Evolutionary conservation across 2,329 filamentous ascomycete genomes (phyloP), one percentile per base, ranked within the genome.

Genomic region (Pseudogymnoascus sp.): DNA sequence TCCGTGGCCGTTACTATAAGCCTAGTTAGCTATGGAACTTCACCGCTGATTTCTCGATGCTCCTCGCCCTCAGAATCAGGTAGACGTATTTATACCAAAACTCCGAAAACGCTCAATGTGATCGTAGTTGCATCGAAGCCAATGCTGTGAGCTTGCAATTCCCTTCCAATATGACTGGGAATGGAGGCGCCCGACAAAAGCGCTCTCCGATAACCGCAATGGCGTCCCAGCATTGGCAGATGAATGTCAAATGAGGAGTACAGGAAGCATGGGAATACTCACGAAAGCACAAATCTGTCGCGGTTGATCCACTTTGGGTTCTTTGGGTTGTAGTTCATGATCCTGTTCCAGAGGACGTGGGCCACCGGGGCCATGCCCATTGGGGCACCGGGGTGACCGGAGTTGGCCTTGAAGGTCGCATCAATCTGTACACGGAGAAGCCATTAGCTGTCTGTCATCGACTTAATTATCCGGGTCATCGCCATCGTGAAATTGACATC

Each of bases 291-390:
- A 74, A 99, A 99, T 77, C 94, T 89, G 79, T 99, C 94, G 74
- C 94, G 88, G 86, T 97, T 97, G 71, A 94, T 73, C 92, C 92
- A 99, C 67, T 91, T 83, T 70, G 94, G 90, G 85, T 96, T 97
- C 88, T 97, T 95, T 72, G 94, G 94, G 88, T 97, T 99, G 85
- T 97, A 99, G 76, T 80, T 95, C 91, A 99, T 91, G 84, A 97
- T 95, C 78, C 94, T 95, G 86, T 96, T 96, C 82, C 90, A 99
- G 67, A 99, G 86, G 72, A 97, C 91, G 83, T 97, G 94, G 77
- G 94, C 88, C 73, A 92, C 50, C 58, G 59, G 22, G 16, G 25
- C 20, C 34, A 68, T 83, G 74, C 85, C 87, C 94, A 99, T 99
- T 72, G 94, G 94, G 76, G 94, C 94, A 83, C 94, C 94, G 73